Conservation (phyloP, 2,329 filamentous ascomycete genomes). For the Aspergillus phoenicis region DNA sequence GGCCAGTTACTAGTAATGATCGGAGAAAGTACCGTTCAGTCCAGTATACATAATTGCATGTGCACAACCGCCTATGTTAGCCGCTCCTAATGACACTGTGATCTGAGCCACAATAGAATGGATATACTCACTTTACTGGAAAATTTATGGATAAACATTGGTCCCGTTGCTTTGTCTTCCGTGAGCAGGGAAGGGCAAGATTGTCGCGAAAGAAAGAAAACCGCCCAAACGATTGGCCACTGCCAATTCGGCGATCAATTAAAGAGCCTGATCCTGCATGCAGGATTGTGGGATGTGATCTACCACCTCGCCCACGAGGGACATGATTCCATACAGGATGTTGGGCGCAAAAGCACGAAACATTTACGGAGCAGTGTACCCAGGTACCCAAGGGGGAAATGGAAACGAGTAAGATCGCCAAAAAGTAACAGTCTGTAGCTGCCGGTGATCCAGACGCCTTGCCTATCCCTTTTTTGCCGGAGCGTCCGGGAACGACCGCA, state of each 20-base stretch:
- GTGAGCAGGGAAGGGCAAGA: neutral
- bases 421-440: neutral
- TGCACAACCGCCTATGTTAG: neutral
- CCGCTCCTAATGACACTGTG: neutral
- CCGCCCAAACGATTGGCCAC: neutral
- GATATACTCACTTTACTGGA: neutral
- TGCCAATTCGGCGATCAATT: neutral
- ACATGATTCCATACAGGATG: neutral
- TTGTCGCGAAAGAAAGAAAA: neutral
- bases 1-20: neutral
- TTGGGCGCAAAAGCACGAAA: constrained; percentile 1
- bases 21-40: neutral
- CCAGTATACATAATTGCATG: neutral
- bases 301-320: neutral
- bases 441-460: neutral
- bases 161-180: neutral
- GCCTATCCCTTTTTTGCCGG: neutral
- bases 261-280: neutral
- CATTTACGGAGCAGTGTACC: neutral
- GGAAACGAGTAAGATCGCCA: neutral
- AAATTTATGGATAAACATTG: neutral
- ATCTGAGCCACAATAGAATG: neutral
- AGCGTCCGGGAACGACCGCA: neutral
- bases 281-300: neutral
- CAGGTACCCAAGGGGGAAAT: neutral